Evolutionary conservation across 169 alveolate genomes (phyloP).

Genomic region (Perkinsus olseni): DNA sequence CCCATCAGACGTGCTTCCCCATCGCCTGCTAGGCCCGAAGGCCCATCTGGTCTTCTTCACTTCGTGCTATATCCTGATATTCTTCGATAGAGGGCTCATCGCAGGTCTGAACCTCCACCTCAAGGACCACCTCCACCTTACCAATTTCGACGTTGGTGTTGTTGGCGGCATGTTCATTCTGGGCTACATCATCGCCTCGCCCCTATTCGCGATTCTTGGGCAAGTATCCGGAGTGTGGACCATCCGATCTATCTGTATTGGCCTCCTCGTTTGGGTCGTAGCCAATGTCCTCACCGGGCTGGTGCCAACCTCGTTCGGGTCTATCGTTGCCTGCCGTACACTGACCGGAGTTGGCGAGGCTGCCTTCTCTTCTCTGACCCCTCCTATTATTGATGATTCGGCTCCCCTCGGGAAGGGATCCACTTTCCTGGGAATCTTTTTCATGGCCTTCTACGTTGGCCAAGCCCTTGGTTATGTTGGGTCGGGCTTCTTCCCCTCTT

Average conservation of each 20-base stretch:
- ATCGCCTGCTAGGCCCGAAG: background rate
- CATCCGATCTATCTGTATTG: conserved; percentile 16
- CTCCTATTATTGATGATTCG: conserved; percentile 12
- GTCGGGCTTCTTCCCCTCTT: background rate
- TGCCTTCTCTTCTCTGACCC: conserved; percentile 10
- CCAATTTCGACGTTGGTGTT: conserved; percentile 10
- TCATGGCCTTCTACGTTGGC: conserved; percentile 8
- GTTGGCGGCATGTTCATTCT: conserved; percentile 23
- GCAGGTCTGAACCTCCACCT: background rate
- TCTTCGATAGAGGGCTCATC: background rate
- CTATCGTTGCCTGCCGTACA: conserved; percentile 16
- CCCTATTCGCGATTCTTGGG: conserved; percentile 17
- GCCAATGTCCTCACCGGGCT: conserved; percentile 11
- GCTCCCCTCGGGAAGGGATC: conserved; percentile 12
- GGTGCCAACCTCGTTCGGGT: background rate
- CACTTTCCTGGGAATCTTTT: conserved; percentile 12
- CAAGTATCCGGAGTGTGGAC: conserved; percentile 17
- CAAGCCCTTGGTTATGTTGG: conserved; percentile 22
- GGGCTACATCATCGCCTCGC: conserved; percentile 25
- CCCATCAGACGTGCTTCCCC: background rate
- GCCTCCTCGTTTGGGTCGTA: conserved; percentile 13
- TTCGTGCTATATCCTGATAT: background rate
- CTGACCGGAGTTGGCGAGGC: conserved; percentile 29
- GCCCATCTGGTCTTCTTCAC: background rate
- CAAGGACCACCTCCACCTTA: background rate